Evolutionary conservation across 257 asterid genomes (phyloP).

Genomic region (Solanum tarapatanum): DNA sequence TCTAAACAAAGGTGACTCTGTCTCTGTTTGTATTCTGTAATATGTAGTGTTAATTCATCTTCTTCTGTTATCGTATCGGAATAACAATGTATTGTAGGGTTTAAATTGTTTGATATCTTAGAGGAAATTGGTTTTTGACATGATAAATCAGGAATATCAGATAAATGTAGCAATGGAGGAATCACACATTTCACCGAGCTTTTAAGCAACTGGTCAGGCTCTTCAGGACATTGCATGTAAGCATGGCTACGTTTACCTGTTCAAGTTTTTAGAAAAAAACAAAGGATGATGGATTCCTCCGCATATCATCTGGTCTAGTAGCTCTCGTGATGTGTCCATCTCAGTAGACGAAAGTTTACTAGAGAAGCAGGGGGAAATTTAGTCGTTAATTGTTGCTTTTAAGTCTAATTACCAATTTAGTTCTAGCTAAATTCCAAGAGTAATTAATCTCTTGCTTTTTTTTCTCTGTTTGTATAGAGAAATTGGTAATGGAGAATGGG

Average conservation of each 20-base stretch:
- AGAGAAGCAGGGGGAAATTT: not conserved
- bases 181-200: conserved; percentile 45
- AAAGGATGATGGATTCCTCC: not conserved
- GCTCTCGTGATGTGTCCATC: not conserved
- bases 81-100: not conserved
- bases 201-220: conserved; percentile 51
- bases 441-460: not conserved
- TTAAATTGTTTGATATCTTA: not conserved
- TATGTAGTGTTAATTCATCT: not conserved
- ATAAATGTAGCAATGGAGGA: conserved; percentile 38
- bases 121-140: not conserved
- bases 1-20: not conserved
- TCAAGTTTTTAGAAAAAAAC: not conserved
- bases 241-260: not conserved
- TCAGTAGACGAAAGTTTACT: not conserved
- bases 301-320: not conserved
- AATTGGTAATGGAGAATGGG: conserved; percentile 79
- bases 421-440: not conserved
- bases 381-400: not conserved
- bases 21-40: not conserved
- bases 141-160: conserved; percentile 50
- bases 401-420: not conserved
- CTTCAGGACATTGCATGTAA: conserved; percentile 77
- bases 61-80: not conserved
- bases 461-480: conserved; percentile 33